Base-by-base conservation (phyloP, 2,329 filamentous ascomycete genomes). In the Dissoconium aciculare region DNA sequence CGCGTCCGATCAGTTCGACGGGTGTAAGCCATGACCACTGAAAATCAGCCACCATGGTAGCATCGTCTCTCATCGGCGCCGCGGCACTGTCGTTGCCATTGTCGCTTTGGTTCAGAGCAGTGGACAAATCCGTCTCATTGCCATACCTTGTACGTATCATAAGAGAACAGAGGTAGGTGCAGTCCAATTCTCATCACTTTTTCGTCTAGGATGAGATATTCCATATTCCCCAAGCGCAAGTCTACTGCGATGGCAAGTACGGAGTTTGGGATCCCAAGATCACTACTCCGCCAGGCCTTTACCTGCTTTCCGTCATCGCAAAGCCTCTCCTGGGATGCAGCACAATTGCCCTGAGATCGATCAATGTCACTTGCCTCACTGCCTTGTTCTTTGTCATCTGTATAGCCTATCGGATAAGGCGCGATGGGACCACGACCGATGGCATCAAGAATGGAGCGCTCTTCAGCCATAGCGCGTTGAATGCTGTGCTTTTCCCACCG, bases 261-360 rank as follows among this genome's bases (percentile, higher is more conserved):
- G 52, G 55, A 9, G 66, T 81, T 33, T 98, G 89, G 89, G 85
- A 98, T 55, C 78, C 87, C 36, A 98, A 95, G 54, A 89, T 98
- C 50, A 98, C 89, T 0, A 98, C 89, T 1, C 89, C 89, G 1
- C 87, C 89, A 0, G 89, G 85, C 17, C 60, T 98, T 46, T 64
- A 58, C 29, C 44, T 49, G 3, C 47, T 58, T 5, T 55, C 54
- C 11, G 64, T 64, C 40, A 28, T 59, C 12, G 31, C 34, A 10
- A 47, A 47, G 4, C 34, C 41, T 15, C 24, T 60, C n/a, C 37
- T 57, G n/a, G 55, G 56, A 5, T 62, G 61, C 40, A 48, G 52
- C 19, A 53, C 55, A 16, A 41, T 37, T 13, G 46, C 47, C 14
- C 43, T 65, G 4, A 45, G 62, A 26, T 34, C 44, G 1, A 35